Evolutionary conservation across 768 basidiomycete genomes (phyloP).

Genomic region (Rhodocollybia butyracea): DNA sequence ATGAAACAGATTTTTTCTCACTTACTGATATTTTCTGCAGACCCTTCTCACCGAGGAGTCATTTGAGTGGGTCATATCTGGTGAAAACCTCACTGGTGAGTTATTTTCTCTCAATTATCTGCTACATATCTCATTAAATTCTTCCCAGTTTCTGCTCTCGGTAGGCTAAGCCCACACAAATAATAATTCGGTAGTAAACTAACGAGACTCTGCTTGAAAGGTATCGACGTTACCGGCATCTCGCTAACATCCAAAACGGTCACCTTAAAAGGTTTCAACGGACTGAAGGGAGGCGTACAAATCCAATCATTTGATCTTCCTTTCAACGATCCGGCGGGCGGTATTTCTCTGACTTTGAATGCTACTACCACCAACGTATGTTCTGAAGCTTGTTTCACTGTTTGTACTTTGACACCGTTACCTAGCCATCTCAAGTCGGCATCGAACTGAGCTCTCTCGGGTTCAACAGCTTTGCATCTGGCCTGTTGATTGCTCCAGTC

Average conservation of each 20-base stretch:
- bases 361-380: conserved; percentile 58
- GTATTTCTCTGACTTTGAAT: conserved; percentile 64
- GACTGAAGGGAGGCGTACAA: conserved; percentile 55
- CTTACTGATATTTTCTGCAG: conserved; percentile 19
- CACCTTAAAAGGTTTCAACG: conserved; percentile 68
- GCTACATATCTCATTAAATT: conserved; percentile 4
- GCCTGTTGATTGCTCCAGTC: conserved; percentile 58
- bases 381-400: neutral
- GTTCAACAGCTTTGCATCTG: conserved; percentile 55
- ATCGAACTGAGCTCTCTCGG: conserved; percentile 57
- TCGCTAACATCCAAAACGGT: conserved; percentile 53
- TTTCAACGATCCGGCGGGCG: conserved; percentile 65
- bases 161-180: conserved; percentile 25
- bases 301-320: conserved; percentile 72
- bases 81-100: conserved; percentile 50
- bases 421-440: conserved; percentile 72
- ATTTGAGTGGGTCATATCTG: conserved; percentile 69
- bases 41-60: conserved; percentile 58
- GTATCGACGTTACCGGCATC: conserved; percentile 57
- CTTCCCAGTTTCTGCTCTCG: conserved; percentile 55
- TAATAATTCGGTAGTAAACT: neutral
- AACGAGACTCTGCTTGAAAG: conserved; percentile 33
- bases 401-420: neutral
- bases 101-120: neutral
- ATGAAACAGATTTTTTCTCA: neutral